Percentiles rank a stretch among this genome's conserved stretches.
Conservation (phyloP, 2,329 filamentous ascomycete species). For the Talaromyces sp. region DNA sequence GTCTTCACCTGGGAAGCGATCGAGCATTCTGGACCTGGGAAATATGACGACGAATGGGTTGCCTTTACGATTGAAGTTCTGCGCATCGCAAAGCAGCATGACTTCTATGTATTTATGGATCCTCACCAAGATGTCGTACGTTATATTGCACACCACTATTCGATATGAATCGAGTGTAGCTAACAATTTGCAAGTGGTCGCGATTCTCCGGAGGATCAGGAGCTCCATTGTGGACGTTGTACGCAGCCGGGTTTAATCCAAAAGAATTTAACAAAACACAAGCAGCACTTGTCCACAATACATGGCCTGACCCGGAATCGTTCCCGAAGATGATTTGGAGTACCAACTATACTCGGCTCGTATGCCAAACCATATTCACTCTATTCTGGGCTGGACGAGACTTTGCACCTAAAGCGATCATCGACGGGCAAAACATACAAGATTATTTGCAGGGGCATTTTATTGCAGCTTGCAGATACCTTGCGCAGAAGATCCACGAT, state of each 20-base stretch:
- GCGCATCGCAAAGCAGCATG: slow-evolving; percentile 78
- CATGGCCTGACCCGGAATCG: slow-evolving; percentile 72
- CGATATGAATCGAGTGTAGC: neutral
- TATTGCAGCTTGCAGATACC: slow-evolving; percentile 69
- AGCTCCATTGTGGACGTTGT: slow-evolving; percentile 95
- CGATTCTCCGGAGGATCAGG: slow-evolving; percentile 90
- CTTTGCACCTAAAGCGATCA: slow-evolving; percentile 93
- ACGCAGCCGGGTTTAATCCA: slow-evolving; percentile 88
- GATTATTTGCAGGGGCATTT: slow-evolving; percentile 90
- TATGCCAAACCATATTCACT: slow-evolving; percentile 85
- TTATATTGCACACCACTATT: slow-evolving; percentile 16
- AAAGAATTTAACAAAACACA: slow-evolving; percentile 78
- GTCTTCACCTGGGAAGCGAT: slow-evolving; percentile 99
- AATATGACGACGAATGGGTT: slow-evolving; percentile 92
- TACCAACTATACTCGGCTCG: slow-evolving; percentile 88
- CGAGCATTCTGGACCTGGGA: slow-evolving; percentile 82
- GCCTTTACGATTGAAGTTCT: slow-evolving; percentile 82
- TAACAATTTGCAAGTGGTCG: slow-evolving; percentile 63
- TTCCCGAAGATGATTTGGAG: slow-evolving; percentile 99
- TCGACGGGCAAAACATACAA: slow-evolving; percentile 92
- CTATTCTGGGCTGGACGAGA: slow-evolving; percentile 86
- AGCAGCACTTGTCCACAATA: slow-evolving; percentile 92
- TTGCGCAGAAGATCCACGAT: slow-evolving; percentile 80
- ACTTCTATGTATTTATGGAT: slow-evolving; percentile 97
- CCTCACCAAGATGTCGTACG: slow-evolving; percentile 93